A percentile compares a stretch with the other conserved stretches of the same genome.
phyloP scores from a whole-genome alignment of 31 red algal species.

The Odonthalia washingtoniensis region DNA sequence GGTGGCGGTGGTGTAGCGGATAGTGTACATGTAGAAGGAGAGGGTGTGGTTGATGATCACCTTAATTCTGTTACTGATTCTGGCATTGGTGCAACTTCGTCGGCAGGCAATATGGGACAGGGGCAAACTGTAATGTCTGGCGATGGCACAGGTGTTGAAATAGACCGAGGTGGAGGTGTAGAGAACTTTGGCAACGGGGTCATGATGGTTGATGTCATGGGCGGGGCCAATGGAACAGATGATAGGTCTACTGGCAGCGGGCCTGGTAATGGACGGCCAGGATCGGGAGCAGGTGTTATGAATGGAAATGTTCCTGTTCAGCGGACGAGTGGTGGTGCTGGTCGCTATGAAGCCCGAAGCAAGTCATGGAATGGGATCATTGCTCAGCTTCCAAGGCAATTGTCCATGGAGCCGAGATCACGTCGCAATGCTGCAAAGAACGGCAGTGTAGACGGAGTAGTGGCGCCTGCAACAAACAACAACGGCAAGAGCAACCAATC shows the following conservation, averaged over 20 bases:
- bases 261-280: slow-evolving; percentile 11
- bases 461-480: no score
- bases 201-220: slow-evolving; percentile 17
- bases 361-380: slow-evolving; percentile 70
- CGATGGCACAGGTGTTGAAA: neutral
- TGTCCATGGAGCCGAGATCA: slow-evolving; percentile 59
- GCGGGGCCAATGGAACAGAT: neutral
- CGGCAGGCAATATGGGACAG: neutral
- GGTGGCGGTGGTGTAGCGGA: neutral
- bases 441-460: slow-evolving; percentile 29
- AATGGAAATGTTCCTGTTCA: slow-evolving; percentile 31
- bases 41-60: slow-evolving; percentile 21
- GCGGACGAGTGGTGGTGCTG: slow-evolving; percentile 36
- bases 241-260: neutral
- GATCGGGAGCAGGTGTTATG: slow-evolving; percentile 9
- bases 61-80: no score
- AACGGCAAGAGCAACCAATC: slow-evolving; percentile 14
- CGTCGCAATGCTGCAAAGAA: slow-evolving; percentile 21
- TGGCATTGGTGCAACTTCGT: slow-evolving; percentile 14
- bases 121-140: neutral
- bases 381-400: slow-evolving; percentile 60
- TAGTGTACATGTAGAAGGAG: slow-evolving; percentile 4
- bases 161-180: neutral
- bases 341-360: slow-evolving; percentile 52
- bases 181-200: neutral